phyloP scores from a whole-genome alignment of 306 rosid species.

The Vigna mungo region DNA sequence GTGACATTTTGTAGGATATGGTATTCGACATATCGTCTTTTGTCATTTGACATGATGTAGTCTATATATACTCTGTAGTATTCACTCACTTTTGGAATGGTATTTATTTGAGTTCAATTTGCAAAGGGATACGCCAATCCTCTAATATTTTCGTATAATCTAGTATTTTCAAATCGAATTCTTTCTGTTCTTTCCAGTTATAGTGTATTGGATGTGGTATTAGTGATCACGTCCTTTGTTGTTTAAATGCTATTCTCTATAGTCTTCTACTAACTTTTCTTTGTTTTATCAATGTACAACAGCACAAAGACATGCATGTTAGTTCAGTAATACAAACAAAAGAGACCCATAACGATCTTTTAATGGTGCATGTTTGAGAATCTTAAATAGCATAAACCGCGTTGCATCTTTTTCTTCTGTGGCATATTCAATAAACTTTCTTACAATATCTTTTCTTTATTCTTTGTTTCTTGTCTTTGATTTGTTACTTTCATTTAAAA shows the following conservation, averaged over 20 bases:
- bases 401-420: conserved; percentile 19
- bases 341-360: neutral
- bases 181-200: neutral
- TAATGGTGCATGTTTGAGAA: conserved; percentile 12
- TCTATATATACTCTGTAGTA: neutral
- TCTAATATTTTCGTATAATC: neutral
- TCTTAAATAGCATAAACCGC: conserved; percentile 3
- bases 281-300: neutral
- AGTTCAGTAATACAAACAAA: conserved; percentile 12
- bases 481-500: conserved; percentile 10
- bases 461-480: neutral
- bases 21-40: neutral
- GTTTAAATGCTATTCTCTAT: neutral
- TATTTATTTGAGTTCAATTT: neutral
- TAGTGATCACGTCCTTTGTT: conserved; percentile 13
- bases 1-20: neutral
- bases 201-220: neutral
- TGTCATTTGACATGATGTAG: neutral
- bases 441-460: neutral
- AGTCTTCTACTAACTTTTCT: neutral
- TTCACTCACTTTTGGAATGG: neutral
- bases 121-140: neutral
- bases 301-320: conserved; percentile 1
- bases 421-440: conserved; percentile 1
- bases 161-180: neutral